These are phyloP conservation scores for Coriaria nepalensis DNA, from an alignment of 306 rosid species.

Conservation along the genomic window DNA sequence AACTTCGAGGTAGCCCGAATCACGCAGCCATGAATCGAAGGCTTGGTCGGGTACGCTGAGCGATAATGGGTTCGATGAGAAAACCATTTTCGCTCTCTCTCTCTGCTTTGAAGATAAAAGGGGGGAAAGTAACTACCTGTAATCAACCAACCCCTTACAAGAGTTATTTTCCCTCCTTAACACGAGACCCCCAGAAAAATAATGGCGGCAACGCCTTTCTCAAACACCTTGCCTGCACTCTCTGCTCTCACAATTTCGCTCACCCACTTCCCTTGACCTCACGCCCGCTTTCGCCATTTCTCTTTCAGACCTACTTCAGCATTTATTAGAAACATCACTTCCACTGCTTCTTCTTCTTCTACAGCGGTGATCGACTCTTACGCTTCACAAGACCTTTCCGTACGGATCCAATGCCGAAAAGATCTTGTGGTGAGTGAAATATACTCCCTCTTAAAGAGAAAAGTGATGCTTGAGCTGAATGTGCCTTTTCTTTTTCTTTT, in stretches of 20 bases:
- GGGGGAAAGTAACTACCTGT: too few relatives aligned
- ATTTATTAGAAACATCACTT: conserved; percentile 16
- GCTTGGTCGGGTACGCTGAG: conserved; percentile 89
- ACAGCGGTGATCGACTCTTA: conserved; percentile 14
- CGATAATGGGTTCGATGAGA: conserved; percentile 74
- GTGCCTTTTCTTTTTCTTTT: not conserved
- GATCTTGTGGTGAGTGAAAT: conserved; percentile 37
- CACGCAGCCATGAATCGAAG: conserved; percentile 94
- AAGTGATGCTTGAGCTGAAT: too few relatives aligned
- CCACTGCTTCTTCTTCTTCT: conserved; percentile 24
- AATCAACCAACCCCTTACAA: too few relatives aligned
- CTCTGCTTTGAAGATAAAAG: too few relatives aligned
- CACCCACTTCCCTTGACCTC: conserved; percentile 14
- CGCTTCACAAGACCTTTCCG: conserved; percentile 36
- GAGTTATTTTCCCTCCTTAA: too few relatives aligned
- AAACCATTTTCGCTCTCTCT: conserved; percentile 28
- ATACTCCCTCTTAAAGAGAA: too few relatives aligned
- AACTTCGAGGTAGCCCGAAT: conserved; percentile 78
- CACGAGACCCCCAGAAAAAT: not conserved
- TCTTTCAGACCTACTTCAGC: conserved; percentile 16
- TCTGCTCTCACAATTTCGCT: conserved; percentile 17
- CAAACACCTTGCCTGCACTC: conserved; percentile 26
- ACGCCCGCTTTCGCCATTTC: conserved; percentile 5
- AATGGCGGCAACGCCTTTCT: conserved; percentile 26
- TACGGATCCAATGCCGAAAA: conserved; percentile 53